A percentile compares a stretch with the other conserved stretches of the same genome.
phyloP scores from a whole-genome alignment of 352 stramenopile genomes.

The Phytophthora citricola region DNA sequence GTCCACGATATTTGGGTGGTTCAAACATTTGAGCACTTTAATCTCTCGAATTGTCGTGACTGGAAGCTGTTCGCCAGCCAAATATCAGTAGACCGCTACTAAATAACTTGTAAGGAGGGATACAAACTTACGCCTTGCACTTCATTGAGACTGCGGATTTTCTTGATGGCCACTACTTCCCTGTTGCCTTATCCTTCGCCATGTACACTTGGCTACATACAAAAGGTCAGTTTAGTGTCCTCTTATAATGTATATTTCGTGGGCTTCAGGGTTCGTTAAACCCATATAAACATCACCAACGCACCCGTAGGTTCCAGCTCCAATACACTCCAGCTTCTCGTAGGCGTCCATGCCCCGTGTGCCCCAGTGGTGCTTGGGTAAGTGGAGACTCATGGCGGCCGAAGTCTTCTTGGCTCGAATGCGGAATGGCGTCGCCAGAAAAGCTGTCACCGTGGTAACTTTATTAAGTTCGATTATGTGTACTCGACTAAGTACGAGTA shows the following conservation, averaged over 20 bases:
- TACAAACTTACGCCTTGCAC: conserved; percentile 76
- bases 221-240: conserved; percentile 3
- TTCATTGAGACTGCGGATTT: conserved; percentile 92
- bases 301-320: conserved; percentile 89
- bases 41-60: conserved; percentile 98
- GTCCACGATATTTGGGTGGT: conserved; percentile 95
- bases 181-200: conserved; percentile 86
- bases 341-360: conserved; percentile 86
- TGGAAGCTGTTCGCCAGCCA: conserved; percentile 71
- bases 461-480: not conserved
- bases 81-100: conserved; percentile 4
- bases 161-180: conserved; percentile 92
- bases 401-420: not conserved
- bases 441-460: too few relatives aligned
- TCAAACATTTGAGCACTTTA: conserved; percentile 97
- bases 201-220: conserved; percentile 85
- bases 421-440: not conserved
- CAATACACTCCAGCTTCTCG: conserved; percentile 91
- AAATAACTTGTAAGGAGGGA: not conserved
- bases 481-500: conserved; percentile 22
- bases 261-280: too few relatives aligned
- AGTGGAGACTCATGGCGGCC: conserved; percentile 77
- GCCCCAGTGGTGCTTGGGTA: conserved; percentile 87
- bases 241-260: too few relatives aligned
- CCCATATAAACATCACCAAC: conserved; percentile 5